These are phyloP conservation scores for Wickerhamomyces sp. DNA, from an alignment of 1,139 yeast species.

Conservation along the genomic window DNA sequence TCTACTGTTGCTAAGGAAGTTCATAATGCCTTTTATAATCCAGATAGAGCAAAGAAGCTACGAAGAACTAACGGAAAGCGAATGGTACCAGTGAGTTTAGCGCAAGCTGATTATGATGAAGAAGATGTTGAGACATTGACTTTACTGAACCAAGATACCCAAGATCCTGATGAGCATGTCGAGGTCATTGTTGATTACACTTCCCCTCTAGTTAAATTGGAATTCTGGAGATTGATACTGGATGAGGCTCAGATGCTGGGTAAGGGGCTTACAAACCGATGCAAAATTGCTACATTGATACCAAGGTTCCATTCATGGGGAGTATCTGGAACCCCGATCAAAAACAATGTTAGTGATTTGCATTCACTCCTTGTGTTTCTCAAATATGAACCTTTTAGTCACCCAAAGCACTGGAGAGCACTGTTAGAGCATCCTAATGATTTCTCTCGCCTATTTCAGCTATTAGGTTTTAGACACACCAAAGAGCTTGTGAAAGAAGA, in stretches of 20 bases:
- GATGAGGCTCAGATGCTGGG: slow-evolving; percentile 96
- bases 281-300: slow-evolving; percentile 71
- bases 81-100: not conserved
- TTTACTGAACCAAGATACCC: slow-evolving; percentile 7
- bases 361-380: slow-evolving; percentile 67
- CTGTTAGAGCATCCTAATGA: slow-evolving; percentile 31
- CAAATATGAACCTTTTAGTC: slow-evolving; percentile 56
- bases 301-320: slow-evolving; percentile 95
- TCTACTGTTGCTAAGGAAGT: slow-evolving; percentile 64
- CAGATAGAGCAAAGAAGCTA: slow-evolving; percentile 38
- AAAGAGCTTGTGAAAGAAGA: slow-evolving; percentile 78
- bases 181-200: slow-evolving; percentile 44
- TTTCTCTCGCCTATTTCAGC: slow-evolving; percentile 43
- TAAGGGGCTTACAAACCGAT: slow-evolving; percentile 67
- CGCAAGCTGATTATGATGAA: slow-evolving; percentile 9
- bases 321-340: slow-evolving; percentile 91
- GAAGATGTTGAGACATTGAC: slow-evolving; percentile 10
- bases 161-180: slow-evolving; percentile 20
- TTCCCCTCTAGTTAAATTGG: slow-evolving; percentile 78
- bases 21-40: slow-evolving; percentile 72
- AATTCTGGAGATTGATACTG: slow-evolving; percentile 83
- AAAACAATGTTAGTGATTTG: slow-evolving; percentile 60
- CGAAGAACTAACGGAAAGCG: slow-evolving; percentile 6
- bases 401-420: slow-evolving; percentile 28
- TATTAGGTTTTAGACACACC: slow-evolving; percentile 70